A percentile compares a stretch with the other conserved stretches of the same genome.
phyloP scores from a whole-genome alignment of 2,329 filamentous ascomycete genomes.

The Venturia effusa region DNA sequence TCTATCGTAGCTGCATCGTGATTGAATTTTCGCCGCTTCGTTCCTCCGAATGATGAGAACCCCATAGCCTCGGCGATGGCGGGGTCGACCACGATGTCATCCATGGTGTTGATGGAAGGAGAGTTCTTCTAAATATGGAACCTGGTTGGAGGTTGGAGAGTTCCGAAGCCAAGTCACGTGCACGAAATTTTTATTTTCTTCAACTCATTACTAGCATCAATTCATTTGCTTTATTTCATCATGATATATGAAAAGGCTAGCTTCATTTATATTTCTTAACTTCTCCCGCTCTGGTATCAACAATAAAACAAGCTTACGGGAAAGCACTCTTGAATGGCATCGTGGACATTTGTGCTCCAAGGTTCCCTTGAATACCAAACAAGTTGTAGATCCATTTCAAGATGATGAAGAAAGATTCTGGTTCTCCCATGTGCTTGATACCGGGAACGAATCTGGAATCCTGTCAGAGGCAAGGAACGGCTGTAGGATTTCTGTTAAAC shows the following conservation, averaged over 20 bases:
- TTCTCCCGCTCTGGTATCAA: background rate
- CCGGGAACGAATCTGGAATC: slow-evolving; percentile 29
- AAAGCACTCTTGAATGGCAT: slow-evolving; percentile 37
- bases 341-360: slow-evolving; percentile 34
- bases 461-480: background rate
- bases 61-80: slow-evolving; percentile 61
- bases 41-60: slow-evolving; percentile 56
- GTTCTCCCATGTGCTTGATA: slow-evolving; percentile 41
- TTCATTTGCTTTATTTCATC: background rate
- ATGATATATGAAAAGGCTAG: background rate
- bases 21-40: slow-evolving; percentile 8
- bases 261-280: background rate
- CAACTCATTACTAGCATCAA: background rate
- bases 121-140: background rate
- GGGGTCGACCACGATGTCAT: slow-evolving; percentile 33
- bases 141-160: background rate
- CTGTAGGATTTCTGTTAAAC: background rate
- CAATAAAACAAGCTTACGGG: background rate
- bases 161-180: background rate
- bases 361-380: slow-evolving; percentile 33
- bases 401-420: slow-evolving; percentile 37
- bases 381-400: slow-evolving; percentile 38
- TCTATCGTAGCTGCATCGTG: background rate
- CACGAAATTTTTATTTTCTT: background rate
- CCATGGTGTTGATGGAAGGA: background rate